Percentiles rank a stretch among this genome's conserved stretches.
These are phyloP conservation scores for Russula olivacea DNA, from an alignment of 768 basidiomycete species.

Conservation along the genomic window DNA sequence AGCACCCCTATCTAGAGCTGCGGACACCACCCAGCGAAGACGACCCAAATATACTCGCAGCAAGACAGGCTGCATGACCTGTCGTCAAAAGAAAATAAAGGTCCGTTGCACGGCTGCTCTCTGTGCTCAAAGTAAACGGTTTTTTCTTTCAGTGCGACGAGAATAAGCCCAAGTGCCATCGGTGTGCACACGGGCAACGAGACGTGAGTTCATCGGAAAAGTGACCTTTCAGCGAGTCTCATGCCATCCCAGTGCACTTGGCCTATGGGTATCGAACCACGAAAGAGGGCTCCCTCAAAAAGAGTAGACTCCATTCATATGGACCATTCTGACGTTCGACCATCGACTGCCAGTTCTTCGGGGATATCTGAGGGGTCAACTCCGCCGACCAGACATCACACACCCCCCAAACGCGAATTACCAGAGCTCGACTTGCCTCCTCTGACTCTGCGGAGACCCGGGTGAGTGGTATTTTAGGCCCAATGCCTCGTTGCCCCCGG, in stretches of 20 bases:
- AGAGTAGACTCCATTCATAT: conserved; percentile 34
- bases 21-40: conserved; percentile 58
- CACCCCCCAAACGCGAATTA: conserved; percentile 52
- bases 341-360: conserved; percentile 72
- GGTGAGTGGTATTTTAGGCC: conserved; percentile 29
- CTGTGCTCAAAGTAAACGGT: conserved; percentile 1
- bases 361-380: conserved; percentile 66
- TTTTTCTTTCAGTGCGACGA: conserved; percentile 68
- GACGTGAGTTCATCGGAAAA: conserved; percentile 46
- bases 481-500: background rate
- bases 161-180: conserved; percentile 78
- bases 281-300: conserved; percentile 56
- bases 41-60: conserved; percentile 91
- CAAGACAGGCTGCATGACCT: conserved; percentile 92
- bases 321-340: conserved; percentile 49
- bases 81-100: conserved; percentile 93
- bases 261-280: conserved; percentile 71
- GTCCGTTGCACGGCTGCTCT: conserved; percentile 35
- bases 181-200: conserved; percentile 80
- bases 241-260: conserved; percentile 57
- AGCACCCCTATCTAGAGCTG: conserved; percentile 39
- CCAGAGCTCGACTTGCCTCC: conserved; percentile 36
- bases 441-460: conserved; percentile 38
- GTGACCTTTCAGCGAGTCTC: conserved; percentile 1
- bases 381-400: conserved; percentile 61